Evolutionary conservation across 768 basidiomycete genomes (phyloP), one percentile per base, ranked within the genome.

Genomic region (Suillus spraguei): DNA sequence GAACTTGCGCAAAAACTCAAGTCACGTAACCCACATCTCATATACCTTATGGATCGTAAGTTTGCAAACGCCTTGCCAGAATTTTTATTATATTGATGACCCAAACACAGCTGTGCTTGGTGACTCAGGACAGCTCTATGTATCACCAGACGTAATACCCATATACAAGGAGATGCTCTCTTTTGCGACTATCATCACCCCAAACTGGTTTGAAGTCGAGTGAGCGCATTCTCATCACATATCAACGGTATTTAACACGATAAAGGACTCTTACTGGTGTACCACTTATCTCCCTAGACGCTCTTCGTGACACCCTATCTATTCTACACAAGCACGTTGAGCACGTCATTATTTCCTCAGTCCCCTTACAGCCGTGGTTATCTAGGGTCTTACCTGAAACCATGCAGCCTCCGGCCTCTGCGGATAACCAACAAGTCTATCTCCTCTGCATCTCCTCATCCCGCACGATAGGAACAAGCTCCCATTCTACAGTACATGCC

Each of bases 191-290:
- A 88, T 98, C 55, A 98, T 98, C 67, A 95, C 97, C 0, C 97
- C 97, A 0, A 99, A 99, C 72, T 97, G 95, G 87, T 99, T 95
- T 69, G 97, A 99, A 80, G 92, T 91, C 65, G 97, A 99, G 95
- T 96, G 72, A 74, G 71, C 65, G 46, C n/a, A 17, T 33, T 50
- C 60, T 13, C 49, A 6, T 49, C 32, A 17, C 11, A 10, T 33
- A 22, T 24, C 35, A 33, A 47, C 55, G 62, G 32, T 64, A 44
- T 62, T 33, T 36, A 22, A 42, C 36, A 59, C 28, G 61, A 63
- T 59, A 5, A 66, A 98, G 95, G 78, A 80, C 88, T 3, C 80
- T 99, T 20, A 94, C 97, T 0, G 84, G 87, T 35, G 80, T 85
- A 41, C 77, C 85, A 63, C 85, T 99, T 53, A 81, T 79, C n/a